Evolutionary conservation across 495 filamentous ascomycete species (phyloP).

Genomic region (Aspergillus olivimuriae): DNA sequence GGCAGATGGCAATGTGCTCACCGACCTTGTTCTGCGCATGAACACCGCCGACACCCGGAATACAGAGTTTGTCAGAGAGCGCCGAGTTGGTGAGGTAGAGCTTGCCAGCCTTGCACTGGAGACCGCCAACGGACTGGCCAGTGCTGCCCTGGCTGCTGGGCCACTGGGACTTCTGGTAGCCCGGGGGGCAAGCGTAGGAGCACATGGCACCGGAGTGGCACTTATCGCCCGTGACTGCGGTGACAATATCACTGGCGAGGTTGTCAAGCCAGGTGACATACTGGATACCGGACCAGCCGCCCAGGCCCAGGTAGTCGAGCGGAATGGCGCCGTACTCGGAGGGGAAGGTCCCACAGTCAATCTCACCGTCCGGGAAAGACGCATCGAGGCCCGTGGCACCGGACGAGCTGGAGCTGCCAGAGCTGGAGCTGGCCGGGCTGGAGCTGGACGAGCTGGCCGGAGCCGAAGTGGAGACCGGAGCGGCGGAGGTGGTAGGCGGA

Average conservation of each 20-base stretch:
- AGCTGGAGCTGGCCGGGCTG: no score
- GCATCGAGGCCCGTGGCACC: slow-evolving; percentile 49
- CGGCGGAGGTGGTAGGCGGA: slow-evolving; percentile 13
- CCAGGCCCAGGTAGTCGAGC: slow-evolving; percentile 59
- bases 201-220: slow-evolving; percentile 66
- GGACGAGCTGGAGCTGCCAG: slow-evolving; percentile 14
- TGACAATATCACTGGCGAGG: slow-evolving; percentile 53
- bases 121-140: slow-evolving; percentile 82
- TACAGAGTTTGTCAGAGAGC: slow-evolving; percentile 67
- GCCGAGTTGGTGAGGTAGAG: slow-evolving; percentile 67
- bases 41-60: slow-evolving; percentile 62
- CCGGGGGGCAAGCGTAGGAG: slow-evolving; percentile 88
- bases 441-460: slow-evolving; percentile 13
- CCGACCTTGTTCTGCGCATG: slow-evolving; percentile 65
- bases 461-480: slow-evolving; percentile 12
- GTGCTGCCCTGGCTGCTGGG: slow-evolving; percentile 71
- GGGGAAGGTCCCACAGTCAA: slow-evolving; percentile 71
- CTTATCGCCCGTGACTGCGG: slow-evolving; percentile 46
- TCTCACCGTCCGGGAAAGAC: slow-evolving; percentile 70
- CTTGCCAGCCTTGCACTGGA: slow-evolving; percentile 70
- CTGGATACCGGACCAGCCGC: slow-evolving; percentile 81
- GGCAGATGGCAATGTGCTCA: slow-evolving; percentile 68
- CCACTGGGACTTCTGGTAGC: slow-evolving; percentile 94
- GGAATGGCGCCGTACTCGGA: slow-evolving; percentile 73
- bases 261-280: slow-evolving; percentile 35